Percentiles rank a stretch among this genome's conserved stretches.
Conservation (phyloP, 2,329 filamentous ascomycete species). For the Botrytis cinerea region DNA sequence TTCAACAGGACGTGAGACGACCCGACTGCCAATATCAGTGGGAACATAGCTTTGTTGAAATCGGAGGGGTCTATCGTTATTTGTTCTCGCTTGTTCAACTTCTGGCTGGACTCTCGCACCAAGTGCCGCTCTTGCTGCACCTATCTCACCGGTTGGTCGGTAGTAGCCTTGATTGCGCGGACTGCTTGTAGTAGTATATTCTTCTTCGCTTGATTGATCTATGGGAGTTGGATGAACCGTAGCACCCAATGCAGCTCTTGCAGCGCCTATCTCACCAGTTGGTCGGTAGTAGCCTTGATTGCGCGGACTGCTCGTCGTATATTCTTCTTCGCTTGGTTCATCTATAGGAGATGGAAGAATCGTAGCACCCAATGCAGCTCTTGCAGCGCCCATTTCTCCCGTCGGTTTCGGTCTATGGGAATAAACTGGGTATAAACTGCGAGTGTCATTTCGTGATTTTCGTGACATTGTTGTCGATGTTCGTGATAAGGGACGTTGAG, state of each 20-base stretch:
- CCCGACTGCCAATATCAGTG: neutral
- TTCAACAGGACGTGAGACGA: neutral
- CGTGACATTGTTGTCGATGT: neutral
- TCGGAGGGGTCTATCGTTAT: neutral
- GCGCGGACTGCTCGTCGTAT: too few relatives aligned
- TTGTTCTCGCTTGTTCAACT: neutral
- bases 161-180: neutral
- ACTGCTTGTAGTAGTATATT: neutral
- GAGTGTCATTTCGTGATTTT: neutral
- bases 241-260: constrained; percentile 7
- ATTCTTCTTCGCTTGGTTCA: too few relatives aligned
- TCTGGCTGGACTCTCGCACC: neutral
- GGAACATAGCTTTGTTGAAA: neutral
- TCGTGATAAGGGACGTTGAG: neutral
- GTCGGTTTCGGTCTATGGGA: constrained; percentile 3
- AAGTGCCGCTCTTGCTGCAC: neutral
- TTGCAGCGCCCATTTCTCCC: constrained; percentile 5
- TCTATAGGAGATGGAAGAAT: neutral
- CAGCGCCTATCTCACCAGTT: neutral
- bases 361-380: constrained; percentile 8
- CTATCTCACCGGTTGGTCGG: neutral
- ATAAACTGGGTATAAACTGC: neutral
- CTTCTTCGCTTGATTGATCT: neutral
- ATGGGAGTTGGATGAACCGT: neutral
- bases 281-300: too few relatives aligned